Evolutionary conservation across 2,329 filamentous ascomycete genomes (phyloP), one percentile per base, ranked within the genome.

Genomic region (Apiospora arundinis): DNA sequence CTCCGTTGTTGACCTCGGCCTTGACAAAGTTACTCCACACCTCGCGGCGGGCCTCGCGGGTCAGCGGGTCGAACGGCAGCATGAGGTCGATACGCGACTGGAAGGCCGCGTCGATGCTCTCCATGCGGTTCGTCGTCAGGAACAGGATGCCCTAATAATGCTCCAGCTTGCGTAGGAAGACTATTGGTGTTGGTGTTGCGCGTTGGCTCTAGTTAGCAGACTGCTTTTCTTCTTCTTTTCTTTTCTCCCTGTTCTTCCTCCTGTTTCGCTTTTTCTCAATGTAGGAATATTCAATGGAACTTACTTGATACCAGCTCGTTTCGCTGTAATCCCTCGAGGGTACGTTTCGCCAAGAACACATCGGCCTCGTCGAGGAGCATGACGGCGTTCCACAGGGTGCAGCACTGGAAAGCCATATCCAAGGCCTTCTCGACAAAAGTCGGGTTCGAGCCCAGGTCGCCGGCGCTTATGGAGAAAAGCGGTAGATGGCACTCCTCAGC

Each of bases 91-190:
- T 70, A 74, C 79, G 71, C 63, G 78, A 74, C 44, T 76, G 70
- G 73, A 78, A 16, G 65, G 73, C 65, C 66, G 78, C 70, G 70
- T 80, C 74, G 73, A 80, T 67, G 71, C 75, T 65, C 69, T 78
- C 73, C 72, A 77, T 48, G 68, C 79, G 70, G 67, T 79, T 73
- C 45, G 82, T 85, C 0, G 83, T 85, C 7, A 84, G 76, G 70
- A 80, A 81, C 3, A 82, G 73, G 46, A 82, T 78, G 0, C 81
- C 81, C 0, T 73, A 75, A 71, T 83, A 83, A 75, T 83, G 83
- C 23, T 71, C 67, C 44, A 69, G 52, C 11, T 45, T 45, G 45
- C 49, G 68, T 4, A 69, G 49, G 37, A 69, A 65, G 21, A 69
- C 68, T 69, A 37, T 42, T 63, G 12, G 7, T 11, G 48, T 32